Evolutionary conservation across 331 rosid genomes (phyloP).

Genomic region (Cydonia oblonga): DNA sequence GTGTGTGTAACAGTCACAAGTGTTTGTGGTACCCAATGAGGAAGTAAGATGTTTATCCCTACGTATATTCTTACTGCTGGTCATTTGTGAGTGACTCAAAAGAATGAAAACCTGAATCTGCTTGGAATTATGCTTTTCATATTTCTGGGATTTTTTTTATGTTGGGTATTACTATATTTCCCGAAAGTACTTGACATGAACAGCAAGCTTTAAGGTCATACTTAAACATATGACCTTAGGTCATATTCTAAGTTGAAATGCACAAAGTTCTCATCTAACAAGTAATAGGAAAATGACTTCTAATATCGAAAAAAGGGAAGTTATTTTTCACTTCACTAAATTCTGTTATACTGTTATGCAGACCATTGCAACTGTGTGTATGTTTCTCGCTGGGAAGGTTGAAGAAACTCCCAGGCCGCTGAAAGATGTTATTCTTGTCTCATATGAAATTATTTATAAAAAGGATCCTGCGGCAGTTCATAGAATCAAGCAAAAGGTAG

Average conservation of each 20-base stretch:
- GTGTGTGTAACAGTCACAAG: background rate
- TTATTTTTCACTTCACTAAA: constrained; percentile 10
- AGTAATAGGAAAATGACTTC: background rate
- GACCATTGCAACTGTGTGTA: constrained; percentile 95
- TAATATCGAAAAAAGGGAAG: background rate
- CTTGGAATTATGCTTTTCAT: background rate
- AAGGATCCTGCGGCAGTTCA: constrained; percentile 88
- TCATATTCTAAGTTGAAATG: background rate
- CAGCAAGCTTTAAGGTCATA: background rate
- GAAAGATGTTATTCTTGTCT: constrained; percentile 87
- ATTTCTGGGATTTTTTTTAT: background rate
- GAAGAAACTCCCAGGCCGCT: constrained; percentile 98
- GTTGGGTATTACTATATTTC: background rate
- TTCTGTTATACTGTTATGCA: constrained; percentile 31
- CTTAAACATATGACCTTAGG: background rate
- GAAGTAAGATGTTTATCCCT: background rate
- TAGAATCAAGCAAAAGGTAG: constrained; percentile 89
- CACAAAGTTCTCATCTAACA: background rate
- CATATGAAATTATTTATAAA: constrained; percentile 85
- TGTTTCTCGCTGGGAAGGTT: constrained; percentile 99
- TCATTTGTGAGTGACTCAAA: background rate
- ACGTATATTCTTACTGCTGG: background rate
- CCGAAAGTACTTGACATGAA: background rate
- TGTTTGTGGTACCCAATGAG: background rate
- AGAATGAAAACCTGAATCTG: background rate